phyloP scores from a whole-genome alignment of 176 grass and related monocot genomes.

The Poa annua region DNA sequence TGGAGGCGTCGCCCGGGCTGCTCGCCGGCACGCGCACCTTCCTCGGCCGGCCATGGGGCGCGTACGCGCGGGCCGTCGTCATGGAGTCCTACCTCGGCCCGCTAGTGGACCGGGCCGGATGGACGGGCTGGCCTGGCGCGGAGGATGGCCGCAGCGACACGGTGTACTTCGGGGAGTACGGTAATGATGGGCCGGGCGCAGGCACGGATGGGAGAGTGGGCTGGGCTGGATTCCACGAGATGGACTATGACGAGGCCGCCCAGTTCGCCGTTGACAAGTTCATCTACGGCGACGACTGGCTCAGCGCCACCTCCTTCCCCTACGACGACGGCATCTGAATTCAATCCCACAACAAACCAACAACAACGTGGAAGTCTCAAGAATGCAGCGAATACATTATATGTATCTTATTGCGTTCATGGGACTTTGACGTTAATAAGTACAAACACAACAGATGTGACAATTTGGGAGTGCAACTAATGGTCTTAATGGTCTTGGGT shows the following conservation, averaged over 20 bases:
- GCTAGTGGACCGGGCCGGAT: constrained; percentile 56
- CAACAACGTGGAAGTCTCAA: neutral
- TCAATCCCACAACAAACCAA: neutral
- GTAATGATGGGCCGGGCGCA: constrained; percentile 60
- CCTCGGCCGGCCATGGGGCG: constrained; percentile 77
- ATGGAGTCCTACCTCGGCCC: constrained; percentile 63
- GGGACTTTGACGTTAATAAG: neutral
- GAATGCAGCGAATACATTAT: neutral
- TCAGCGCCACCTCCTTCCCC: constrained; percentile 71
- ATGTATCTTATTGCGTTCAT: neutral
- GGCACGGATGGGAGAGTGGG: constrained; percentile 43
- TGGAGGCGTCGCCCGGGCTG: constrained; percentile 42
- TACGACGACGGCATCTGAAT: constrained; percentile 62
- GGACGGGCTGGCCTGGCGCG: constrained; percentile 56
- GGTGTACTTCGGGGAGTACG: constrained; percentile 80
- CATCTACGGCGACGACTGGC: constrained; percentile 77
- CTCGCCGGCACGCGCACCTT: constrained; percentile 47
- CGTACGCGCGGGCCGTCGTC: constrained; percentile 60
- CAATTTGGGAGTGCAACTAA: too few species aligned
- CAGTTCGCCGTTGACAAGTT: constrained; percentile 60
- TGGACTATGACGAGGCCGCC: constrained; percentile 65
- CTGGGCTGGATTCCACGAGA: constrained; percentile 60
- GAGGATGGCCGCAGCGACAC: constrained; percentile 47
- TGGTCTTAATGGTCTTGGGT: too few species aligned
- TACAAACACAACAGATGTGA: too few species aligned